Evolutionary conservation across 2,329 filamentous ascomycete genomes (phyloP).

Genomic region (Lachnellula cervina): DNA sequence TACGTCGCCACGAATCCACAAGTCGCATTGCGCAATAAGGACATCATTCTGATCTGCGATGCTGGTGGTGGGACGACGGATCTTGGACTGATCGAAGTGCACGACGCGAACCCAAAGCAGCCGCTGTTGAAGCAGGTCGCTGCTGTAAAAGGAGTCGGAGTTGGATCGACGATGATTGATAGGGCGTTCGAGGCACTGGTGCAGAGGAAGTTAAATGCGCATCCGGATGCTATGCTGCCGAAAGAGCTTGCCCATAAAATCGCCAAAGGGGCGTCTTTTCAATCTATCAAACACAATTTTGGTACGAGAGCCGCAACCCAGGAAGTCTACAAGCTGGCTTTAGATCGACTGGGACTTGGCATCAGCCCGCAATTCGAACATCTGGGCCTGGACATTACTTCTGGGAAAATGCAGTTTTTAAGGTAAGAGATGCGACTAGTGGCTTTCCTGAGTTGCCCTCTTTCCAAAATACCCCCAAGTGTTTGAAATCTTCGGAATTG

Average conservation of each 20-base stretch:
- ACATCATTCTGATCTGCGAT: constrained; percentile 41
- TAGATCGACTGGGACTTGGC: constrained; percentile 37
- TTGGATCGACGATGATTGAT: constrained; percentile 44
- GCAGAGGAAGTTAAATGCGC: constrained; percentile 32
- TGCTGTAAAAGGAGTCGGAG: constrained; percentile 41
- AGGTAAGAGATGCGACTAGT: not conserved
- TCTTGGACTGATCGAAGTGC: constrained; percentile 40
- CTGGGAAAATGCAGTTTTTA: constrained; percentile 23
- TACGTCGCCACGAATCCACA: constrained; percentile 41
- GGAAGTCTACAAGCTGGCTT: constrained; percentile 37
- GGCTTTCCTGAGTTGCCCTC: no score
- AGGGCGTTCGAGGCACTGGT: constrained; percentile 37
- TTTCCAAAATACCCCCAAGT: not conserved
- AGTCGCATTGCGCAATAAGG: constrained; percentile 34
- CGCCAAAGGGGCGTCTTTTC: constrained; percentile 37
- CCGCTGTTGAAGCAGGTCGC: constrained; percentile 34
- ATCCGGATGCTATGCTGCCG: constrained; percentile 34
- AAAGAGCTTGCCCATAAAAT: constrained; percentile 35
- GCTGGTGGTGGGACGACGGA: constrained; percentile 45
- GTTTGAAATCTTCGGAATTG: not conserved
- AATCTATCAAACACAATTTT: constrained; percentile 39
- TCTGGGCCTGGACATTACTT: constrained; percentile 35
- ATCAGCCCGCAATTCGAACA: constrained; percentile 35
- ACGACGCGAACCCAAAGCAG: constrained; percentile 24
- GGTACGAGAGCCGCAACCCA: constrained; percentile 41